Base-by-base conservation (phyloP, 2,329 filamentous ascomycete genomes). In the Verticillium isaacii region DNA sequence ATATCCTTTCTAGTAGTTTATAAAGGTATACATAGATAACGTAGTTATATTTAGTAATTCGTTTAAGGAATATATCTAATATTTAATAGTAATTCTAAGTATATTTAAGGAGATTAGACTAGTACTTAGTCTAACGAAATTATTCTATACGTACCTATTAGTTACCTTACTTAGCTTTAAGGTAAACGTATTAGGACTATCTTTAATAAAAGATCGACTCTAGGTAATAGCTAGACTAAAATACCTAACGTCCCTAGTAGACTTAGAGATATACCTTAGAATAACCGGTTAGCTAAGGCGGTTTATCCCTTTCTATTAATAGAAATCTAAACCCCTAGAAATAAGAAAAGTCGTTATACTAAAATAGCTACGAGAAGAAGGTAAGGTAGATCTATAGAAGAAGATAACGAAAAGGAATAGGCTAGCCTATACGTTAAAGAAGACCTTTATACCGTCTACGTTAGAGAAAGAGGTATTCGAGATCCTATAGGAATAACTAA, bases 111-210 rank as follows among this genome's bases (percentile, higher is more conserved):
- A 54, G 11, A n/a, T n/a, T 25, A 54, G 19, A 54, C 11, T 54
- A 3, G 9, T 5, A 3, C 19, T 54, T 6, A 29, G n/a, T 8
- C 45, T 19, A 2, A n/a, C 9, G 15, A 54, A 54, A 14, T 54
- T 14, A 9, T 54, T 25, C 45, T 54, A 54, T 54, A 23, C 25
- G 25, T 54, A 54, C 23, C n/a, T 12, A 14, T 54, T 1, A 2
- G 4, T 25, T n/a, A 54, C 12, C 14, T 54, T 54, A 54, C 11
- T 29, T 29, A 29, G 29, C 29, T 32, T 29, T 29, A 29, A 29
- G 29, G 59, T 59, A 56, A 54, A 55, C 32, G 50, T 61, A 61
- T 41, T 60, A 60, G 55, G 14, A 6, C 58, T 34, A 29, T 5
- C 29, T 1, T 54, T 29, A 29, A 29, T 29, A 29, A 4, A 29